Evolutionary conservation across 768 basidiomycete species (phyloP), one percentile per base, ranked within the genome.

Genomic region (Leccinellum luteum): DNA sequence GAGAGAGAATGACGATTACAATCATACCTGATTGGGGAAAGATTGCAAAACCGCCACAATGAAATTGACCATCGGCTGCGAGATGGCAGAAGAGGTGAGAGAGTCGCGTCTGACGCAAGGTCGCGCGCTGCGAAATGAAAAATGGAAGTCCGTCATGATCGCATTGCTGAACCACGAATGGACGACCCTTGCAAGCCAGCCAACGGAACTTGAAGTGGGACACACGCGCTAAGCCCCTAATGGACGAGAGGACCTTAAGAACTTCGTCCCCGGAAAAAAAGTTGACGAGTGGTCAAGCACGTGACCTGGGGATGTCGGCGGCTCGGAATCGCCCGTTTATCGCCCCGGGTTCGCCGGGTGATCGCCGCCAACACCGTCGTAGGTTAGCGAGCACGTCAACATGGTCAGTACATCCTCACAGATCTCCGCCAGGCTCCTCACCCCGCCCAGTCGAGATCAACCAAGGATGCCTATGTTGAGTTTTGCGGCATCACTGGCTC

Each of bases 401-500:
- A 47, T 73, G 69, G 69, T 72, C 53, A 60, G 69, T 70, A 43
- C 12, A n/a, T 12, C 5, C 15, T 28, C 21, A 19, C 21, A n/a
- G 25, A 30, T 49, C 17, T 15, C 4, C 6, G 31, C 21, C 49
- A 28, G 8, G 27, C 1, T 12, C 6, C n/a, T 61, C 25, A 56
- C 51, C 0, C 19, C n/a, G 2, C n/a, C 32, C 14, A 74, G 72
- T 72, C 70, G 8, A 66, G 60, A 63, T 54, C 62, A 9, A 54
- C 52, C 15, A 74, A 67, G 58, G 85, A 86, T 59, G 74, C 75
- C 48, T 73, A 85, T 54, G 74, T 74, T 1, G 84, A 87, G 61
- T 89, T 90, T 70, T 82, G 82, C 61, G 69, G 71, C 19, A 79
- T 89, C 27, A 90, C 89, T n/a, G 84, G 86, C 56, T 78, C 85